Percentiles rank a stretch among this genome's conserved stretches.
These are phyloP conservation scores for Colletotrichum cereale DNA, from an alignment of 2,329 filamentous ascomycete genomes.

Conservation along the genomic window DNA sequence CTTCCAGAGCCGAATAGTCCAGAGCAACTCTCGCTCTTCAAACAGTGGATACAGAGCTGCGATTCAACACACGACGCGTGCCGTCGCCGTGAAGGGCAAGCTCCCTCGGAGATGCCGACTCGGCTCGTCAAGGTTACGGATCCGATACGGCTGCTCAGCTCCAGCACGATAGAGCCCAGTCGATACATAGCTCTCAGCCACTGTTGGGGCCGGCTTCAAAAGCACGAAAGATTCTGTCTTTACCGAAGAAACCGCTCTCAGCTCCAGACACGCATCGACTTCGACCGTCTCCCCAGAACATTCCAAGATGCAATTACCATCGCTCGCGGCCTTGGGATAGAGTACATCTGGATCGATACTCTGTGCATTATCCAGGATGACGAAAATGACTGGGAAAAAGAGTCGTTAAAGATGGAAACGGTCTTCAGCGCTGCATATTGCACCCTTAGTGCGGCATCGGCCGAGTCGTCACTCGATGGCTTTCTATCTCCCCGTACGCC, in stretches of 20 bases:
- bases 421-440: slow-evolving; percentile 33
- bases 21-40: slow-evolving; percentile 18
- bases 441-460: slow-evolving; percentile 19
- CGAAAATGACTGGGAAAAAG: slow-evolving; percentile 38
- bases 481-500: slow-evolving; percentile 10
- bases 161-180: not conserved
- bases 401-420: slow-evolving; percentile 37
- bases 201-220: slow-evolving; percentile 39
- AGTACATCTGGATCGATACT: slow-evolving; percentile 43
- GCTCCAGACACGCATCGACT: slow-evolving; percentile 3
- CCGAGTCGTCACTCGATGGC: slow-evolving; percentile 24
- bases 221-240: slow-evolving; percentile 7
- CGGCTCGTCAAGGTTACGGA: slow-evolving; percentile 15
- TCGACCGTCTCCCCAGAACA: slow-evolving; percentile 31
- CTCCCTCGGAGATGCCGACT: not conserved
- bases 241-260: not conserved
- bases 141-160: not conserved
- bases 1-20: slow-evolving; percentile 2
- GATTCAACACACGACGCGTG: slow-evolving; percentile 14
- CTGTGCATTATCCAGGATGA: slow-evolving; percentile 43
- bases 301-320: slow-evolving; percentile 39
- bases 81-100: not conserved
- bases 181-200: slow-evolving; percentile 42
- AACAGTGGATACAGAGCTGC: slow-evolving; percentile 13
- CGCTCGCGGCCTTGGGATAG: slow-evolving; percentile 37